Evolutionary conservation across 139 green algal genomes (phyloP).

Genomic region (Coelastrella sp.): DNA sequence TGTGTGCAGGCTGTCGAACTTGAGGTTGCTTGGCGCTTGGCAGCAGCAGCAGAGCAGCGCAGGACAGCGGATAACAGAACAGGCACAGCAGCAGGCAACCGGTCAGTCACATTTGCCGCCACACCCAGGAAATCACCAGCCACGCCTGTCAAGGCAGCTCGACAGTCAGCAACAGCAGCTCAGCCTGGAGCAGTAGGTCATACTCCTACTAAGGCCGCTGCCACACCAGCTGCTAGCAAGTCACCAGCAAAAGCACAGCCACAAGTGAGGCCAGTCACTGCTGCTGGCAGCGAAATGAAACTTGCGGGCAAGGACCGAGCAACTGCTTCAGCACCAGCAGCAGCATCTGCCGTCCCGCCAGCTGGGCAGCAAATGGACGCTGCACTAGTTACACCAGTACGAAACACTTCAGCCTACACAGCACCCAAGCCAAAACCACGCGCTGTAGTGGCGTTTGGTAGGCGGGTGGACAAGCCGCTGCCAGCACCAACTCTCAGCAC

Average conservation of each 20-base stretch:
- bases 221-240: background rate
- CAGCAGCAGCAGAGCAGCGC: background rate
- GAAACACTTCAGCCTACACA: too few species aligned
- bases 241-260: background rate
- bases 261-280: background rate
- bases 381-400: too few species aligned
- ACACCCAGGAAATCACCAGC: background rate
- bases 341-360: background rate
- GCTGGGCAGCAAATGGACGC: background rate
- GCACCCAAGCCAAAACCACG: background rate
- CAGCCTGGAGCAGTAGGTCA: background rate
- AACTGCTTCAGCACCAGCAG: background rate
- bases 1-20: background rate
- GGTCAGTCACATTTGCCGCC: background rate
- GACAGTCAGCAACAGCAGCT: background rate
- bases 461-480: constrained; percentile 16
- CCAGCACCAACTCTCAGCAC: background rate
- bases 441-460: constrained; percentile 17
- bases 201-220: background rate
- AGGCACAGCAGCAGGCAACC: background rate
- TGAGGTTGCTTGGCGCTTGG: constrained; percentile 10
- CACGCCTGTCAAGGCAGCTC: background rate
- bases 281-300: too few species aligned
- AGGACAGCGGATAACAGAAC: background rate
- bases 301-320: too few species aligned